Base-by-base conservation (phyloP, 2,329 filamentous ascomycete species). In the Tolypocladium paradoxum region DNA sequence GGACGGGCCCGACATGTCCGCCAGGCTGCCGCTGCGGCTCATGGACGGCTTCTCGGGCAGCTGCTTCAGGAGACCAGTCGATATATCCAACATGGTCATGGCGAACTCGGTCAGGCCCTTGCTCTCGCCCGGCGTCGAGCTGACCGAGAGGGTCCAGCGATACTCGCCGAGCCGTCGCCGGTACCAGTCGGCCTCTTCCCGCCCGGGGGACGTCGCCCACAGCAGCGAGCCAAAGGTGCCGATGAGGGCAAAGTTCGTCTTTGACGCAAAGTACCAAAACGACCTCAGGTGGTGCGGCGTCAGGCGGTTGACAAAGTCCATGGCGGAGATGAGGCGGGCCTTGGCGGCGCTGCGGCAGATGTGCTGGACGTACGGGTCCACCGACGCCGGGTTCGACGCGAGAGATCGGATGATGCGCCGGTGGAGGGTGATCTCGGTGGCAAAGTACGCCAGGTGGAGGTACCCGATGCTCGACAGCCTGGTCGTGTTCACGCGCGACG, bases 251-350 rank as follows among this genome's bases (percentile, higher is more conserved):
- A 97, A 96, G 70, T 96, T 96, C 37, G 87, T 88, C 63, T 90
- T 88, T 40, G 86, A 89, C 2, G 88, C 84, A 65, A 91, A 92
- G 65, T 88, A 91, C 92, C 92, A 97, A 71, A 96, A 96, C 0
- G 89, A 82, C n/a, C 86, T 83, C 33, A 96, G 78, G 62, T 97
- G 91, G 36, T 85, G 82, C 0, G 90, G 89, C 46, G 87, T 90
- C 34, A 97, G 80, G 0, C 92, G 85, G 70, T 96, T 96, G 62
- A 96, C 90, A 69, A 96, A 96, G 67, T 97, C 92, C 88, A 97
- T 95, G 58, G 91, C 90, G 24, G 88, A 95, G 64, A 96, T 96
- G 35, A 97, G 79, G 6, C 92, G 86, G 0, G 92, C 95, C 68
- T 96, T 96, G 51, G 92, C 92, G 4, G 92, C 92, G 54, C 86